These are phyloP conservation scores for Penicillium goetzii DNA, from an alignment of 495 filamentous ascomycete genomes.

Conservation along the genomic window DNA sequence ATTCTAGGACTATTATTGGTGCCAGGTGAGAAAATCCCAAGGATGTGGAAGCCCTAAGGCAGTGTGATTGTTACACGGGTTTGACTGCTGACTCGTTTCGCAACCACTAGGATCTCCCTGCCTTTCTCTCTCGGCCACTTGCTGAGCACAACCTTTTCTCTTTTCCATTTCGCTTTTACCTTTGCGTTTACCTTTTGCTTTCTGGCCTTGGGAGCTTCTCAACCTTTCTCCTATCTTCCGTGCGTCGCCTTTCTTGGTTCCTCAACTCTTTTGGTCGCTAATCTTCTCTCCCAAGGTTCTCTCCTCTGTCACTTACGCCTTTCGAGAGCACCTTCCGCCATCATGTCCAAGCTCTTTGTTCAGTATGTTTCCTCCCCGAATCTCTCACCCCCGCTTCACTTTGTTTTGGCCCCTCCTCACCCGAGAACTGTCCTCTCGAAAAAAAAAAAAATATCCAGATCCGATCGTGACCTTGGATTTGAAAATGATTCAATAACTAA, in stretches of 20 bases:
- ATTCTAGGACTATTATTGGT: slow-evolving; percentile 17
- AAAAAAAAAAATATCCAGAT: neutral
- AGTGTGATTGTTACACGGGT: slow-evolving; percentile 38
- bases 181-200: slow-evolving; percentile 10
- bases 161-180: neutral
- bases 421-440: neutral
- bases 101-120: slow-evolving; percentile 34
- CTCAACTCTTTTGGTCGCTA: neutral
- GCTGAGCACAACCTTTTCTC: slow-evolving; percentile 16
- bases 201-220: neutral
- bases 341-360: slow-evolving; percentile 38
- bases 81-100: slow-evolving; percentile 37
- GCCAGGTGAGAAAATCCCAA: slow-evolving; percentile 18
- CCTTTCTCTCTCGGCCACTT: slow-evolving; percentile 10
- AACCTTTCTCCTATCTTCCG: neutral
- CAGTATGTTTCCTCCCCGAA: slow-evolving; percentile 26
- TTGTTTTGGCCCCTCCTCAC: slow-evolving; percentile 10
- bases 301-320: slow-evolving; percentile 7
- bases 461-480: neutral
- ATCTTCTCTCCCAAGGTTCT: neutral
- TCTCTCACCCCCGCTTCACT: slow-evolving; percentile 1
- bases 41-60: slow-evolving; percentile 35
- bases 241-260: slow-evolving; percentile 3
- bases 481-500: slow-evolving; percentile 13
- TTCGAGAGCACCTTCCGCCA: slow-evolving; percentile 11